A percentile compares a stretch with the other conserved stretches of the same genome.
Evolutionary conservation across 2,329 filamentous ascomycete genomes (phyloP).

Genomic region (Neodidymelliopsis sp.): DNA sequence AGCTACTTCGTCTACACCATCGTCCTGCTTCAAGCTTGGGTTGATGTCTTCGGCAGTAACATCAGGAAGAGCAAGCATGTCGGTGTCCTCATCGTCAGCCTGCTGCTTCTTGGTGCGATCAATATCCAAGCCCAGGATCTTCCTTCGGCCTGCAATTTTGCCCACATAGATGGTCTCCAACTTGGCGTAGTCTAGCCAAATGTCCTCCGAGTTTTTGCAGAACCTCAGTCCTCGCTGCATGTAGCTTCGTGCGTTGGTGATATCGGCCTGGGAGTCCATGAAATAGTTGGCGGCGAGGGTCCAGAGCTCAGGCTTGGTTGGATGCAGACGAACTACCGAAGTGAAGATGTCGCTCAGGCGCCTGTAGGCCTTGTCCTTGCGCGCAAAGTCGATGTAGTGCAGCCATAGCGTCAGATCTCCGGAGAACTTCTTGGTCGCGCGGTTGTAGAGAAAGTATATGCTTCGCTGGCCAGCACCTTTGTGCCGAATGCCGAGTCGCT

Average conservation of each 20-base stretch:
- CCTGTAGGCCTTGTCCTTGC: constrained; percentile 68
- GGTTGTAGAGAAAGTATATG: constrained; percentile 88
- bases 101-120: constrained; percentile 53
- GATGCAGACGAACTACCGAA: constrained; percentile 81
- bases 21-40: constrained; percentile 60
- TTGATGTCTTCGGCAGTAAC: constrained; percentile 70
- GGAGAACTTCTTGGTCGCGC: constrained; percentile 83
- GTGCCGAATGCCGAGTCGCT: constrained; percentile 78
- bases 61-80: constrained; percentile 65
- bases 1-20: constrained; percentile 58
- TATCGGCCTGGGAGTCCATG: constrained; percentile 82
- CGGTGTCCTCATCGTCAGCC: constrained; percentile 53
- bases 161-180: constrained; percentile 92
- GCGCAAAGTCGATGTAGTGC: constrained; percentile 85
- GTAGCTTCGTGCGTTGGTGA: constrained; percentile 82
- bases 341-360: constrained; percentile 68
- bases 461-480: constrained; percentile 77
- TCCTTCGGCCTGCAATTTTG: constrained; percentile 77
- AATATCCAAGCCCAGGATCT: constrained; percentile 68
- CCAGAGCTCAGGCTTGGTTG: constrained; percentile 84
- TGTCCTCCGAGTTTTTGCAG: constrained; percentile 73
- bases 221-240: constrained; percentile 91
- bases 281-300: constrained; percentile 79
- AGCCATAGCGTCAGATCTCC: constrained; percentile 85
- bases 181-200: constrained; percentile 92